Evolutionary conservation across 2,329 filamentous ascomycete genomes (phyloP), one percentile per base, ranked within the genome.

Genomic region (Pestalotiopsis fici): DNA sequence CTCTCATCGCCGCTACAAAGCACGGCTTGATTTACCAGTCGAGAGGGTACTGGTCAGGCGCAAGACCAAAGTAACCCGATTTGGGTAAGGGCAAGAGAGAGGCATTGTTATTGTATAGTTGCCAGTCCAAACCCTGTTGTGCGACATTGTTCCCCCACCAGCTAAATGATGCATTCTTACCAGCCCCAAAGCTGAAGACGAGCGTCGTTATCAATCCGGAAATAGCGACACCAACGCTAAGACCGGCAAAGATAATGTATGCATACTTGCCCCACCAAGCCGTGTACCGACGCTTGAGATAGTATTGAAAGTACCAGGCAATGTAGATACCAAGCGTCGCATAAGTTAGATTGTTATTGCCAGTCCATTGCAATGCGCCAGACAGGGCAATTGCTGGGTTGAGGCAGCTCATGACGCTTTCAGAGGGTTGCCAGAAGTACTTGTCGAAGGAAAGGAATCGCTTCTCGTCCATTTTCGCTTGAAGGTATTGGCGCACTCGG

Each of bases 241-340:
- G 66, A 43, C 71, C 73, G 0, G 73, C 73, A 15, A 71, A 73
- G 55, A 76, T 50, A 43, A 76, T 68, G 60, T 76, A 76, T 12
- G 70, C 68, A 64, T 76, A 76, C 70, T 76, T 76, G 4, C 69
- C 73, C 74, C 62, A 64, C 62, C 62, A 64, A 1, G 62, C 62
- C 0, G 62, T 64, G 2, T 64, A 74, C 3, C 71, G 69, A 25
- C 75, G 72, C 68, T 75, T 74, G 50, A 76, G 67, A 50, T 73
- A 76, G 69, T 66, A 74, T 64, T 73, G 70, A 69, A 76, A 76
- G 54, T 71, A 65, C 68, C 69, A 77, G 3, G 74, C 70, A 3
- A 76, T 64, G 66, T 74, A 75, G 65, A 77, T 74, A 3, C 73
- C 72, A 0, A 73, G 69, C n/a, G 75, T 77, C 7, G 74, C 74